Evolutionary conservation across 768 basidiomycete genomes (phyloP).

Genomic region (Xerocomellus dryophilus): DNA sequence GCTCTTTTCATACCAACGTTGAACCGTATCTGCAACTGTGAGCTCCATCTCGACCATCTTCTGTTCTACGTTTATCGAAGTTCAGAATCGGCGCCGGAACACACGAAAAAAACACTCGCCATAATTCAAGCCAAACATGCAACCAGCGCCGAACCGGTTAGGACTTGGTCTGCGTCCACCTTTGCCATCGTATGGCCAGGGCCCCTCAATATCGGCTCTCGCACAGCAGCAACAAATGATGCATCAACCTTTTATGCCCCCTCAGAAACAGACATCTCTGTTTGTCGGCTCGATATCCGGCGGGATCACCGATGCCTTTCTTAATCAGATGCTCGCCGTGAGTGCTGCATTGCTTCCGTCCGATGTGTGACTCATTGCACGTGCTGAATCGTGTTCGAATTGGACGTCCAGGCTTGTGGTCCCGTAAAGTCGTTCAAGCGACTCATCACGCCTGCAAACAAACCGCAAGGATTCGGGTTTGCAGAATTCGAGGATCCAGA

Average conservation of each 20-base stretch:
- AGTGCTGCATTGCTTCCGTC: conserved; percentile 23
- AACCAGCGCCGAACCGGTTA: conserved; percentile 68
- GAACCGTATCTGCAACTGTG: background rate
- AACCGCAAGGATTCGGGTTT: conserved; percentile 96
- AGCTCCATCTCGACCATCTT: background rate
- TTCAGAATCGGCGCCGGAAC: background rate
- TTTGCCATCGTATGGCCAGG: conserved; percentile 85
- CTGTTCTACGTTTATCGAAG: background rate
- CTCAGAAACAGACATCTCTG: conserved; percentile 72
- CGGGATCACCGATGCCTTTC: conserved; percentile 79
- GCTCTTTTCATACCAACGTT: background rate
- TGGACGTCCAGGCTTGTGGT: conserved; percentile 74
- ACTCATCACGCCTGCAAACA: conserved; percentile 86
- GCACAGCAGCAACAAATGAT: conserved; percentile 75
- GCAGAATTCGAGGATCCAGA: conserved; percentile 95
- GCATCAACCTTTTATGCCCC: conserved; percentile 61
- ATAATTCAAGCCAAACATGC: conserved; percentile 41
- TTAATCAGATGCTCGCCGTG: conserved; percentile 77
- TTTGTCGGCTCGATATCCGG: conserved; percentile 97
- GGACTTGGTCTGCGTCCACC: conserved; percentile 88
- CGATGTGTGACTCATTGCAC: background rate
- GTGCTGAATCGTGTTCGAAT: background rate
- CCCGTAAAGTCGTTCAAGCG: conserved; percentile 88
- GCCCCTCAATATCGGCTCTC: conserved; percentile 88
- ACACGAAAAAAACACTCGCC: background rate